Evolutionary conservation across 139 green algal genomes (phyloP).

Genomic region (Chlorella sp.): DNA sequence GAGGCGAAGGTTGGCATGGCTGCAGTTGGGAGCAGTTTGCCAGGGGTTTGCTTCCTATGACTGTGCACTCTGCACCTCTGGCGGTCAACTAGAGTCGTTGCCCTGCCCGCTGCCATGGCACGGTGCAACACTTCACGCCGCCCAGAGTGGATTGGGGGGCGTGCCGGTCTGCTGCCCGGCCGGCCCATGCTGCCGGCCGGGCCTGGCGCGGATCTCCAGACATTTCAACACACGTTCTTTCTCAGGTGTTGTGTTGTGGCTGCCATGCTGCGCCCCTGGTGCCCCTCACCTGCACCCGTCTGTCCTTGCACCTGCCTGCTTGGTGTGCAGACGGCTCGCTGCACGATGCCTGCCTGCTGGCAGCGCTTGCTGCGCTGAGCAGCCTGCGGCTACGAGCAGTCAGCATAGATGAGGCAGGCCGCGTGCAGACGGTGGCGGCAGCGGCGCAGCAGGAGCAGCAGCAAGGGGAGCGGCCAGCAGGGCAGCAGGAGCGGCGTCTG

Average conservation of each 20-base stretch:
- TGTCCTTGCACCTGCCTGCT: too few relatives aligned
- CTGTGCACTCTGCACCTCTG: background rate
- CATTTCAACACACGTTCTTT: background rate
- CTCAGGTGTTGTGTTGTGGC: background rate
- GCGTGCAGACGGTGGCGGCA: slow-evolving; percentile 37
- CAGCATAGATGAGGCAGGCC: slow-evolving; percentile 51
- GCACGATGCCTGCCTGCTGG: slow-evolving; percentile 72
- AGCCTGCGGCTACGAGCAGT: slow-evolving; percentile 51
- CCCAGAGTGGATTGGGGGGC: slow-evolving; percentile 28
- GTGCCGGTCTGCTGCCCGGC: slow-evolving; percentile 4
- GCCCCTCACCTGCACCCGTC: background rate
- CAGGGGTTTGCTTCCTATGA: too few relatives aligned
- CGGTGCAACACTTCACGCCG: slow-evolving; percentile 23
- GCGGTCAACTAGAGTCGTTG: slow-evolving; percentile 30
- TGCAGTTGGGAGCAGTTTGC: background rate
- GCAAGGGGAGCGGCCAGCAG: background rate
- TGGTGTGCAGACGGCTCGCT: slow-evolving; percentile 61
- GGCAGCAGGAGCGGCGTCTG: slow-evolving; percentile 22
- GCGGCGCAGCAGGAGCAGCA: slow-evolving; percentile 7
- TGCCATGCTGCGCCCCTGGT: too few relatives aligned
- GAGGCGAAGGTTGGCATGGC: background rate
- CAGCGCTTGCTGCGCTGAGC: slow-evolving; percentile 62
- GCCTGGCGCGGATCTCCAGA: slow-evolving; percentile 22
- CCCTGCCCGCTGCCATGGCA: slow-evolving; percentile 21
- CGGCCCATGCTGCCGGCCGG: background rate